These are phyloP conservation scores for Cochlearia excelsa DNA, from an alignment of 345 rosid genomes.

Conservation along the genomic window DNA sequence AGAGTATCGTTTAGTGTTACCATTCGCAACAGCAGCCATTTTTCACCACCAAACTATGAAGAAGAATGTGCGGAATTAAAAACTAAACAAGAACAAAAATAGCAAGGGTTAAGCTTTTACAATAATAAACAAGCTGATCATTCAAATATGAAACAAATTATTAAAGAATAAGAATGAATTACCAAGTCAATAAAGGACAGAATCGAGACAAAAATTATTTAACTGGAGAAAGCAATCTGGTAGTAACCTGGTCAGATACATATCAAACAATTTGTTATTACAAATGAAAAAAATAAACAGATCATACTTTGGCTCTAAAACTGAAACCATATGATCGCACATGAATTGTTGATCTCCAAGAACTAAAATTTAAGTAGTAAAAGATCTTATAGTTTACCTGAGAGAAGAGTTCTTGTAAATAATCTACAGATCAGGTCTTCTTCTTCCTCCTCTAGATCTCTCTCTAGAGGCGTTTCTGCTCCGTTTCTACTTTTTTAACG, in stretches of 20 bases:
- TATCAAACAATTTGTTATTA: slow-evolving; percentile 9
- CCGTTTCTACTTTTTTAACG: slow-evolving; percentile 27
- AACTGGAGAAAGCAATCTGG: slow-evolving; percentile 3
- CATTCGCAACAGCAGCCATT: slow-evolving; percentile 48
- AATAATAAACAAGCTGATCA: slow-evolving; percentile 24
- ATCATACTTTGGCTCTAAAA: slow-evolving; percentile 11
- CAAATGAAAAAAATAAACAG: not conserved
- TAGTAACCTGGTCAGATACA: slow-evolving; percentile 23
- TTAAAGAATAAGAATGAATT: slow-evolving; percentile 9
- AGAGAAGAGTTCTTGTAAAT: not conserved
- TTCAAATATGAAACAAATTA: slow-evolving; percentile 4
- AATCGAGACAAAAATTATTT: not conserved
- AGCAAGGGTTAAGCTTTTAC: slow-evolving; percentile 14
- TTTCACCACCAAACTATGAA: slow-evolving; percentile 26
- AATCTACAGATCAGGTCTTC: slow-evolving; percentile 13
- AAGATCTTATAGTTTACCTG: slow-evolving; percentile 13
- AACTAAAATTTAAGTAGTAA: slow-evolving; percentile 11
- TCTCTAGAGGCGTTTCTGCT: slow-evolving; percentile 24
- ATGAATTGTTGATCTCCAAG: slow-evolving; percentile 2
- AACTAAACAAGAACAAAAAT: not conserved
- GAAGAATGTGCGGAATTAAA: slow-evolving; percentile 18
- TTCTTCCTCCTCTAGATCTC: slow-evolving; percentile 24
- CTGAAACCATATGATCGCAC: slow-evolving; percentile 5
- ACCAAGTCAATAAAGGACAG: slow-evolving; percentile 48
- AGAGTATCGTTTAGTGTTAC: slow-evolving; percentile 67